These are phyloP conservation scores for Daedaleopsis nitida DNA, from an alignment of 768 basidiomycete genomes.

Conservation along the genomic window DNA sequence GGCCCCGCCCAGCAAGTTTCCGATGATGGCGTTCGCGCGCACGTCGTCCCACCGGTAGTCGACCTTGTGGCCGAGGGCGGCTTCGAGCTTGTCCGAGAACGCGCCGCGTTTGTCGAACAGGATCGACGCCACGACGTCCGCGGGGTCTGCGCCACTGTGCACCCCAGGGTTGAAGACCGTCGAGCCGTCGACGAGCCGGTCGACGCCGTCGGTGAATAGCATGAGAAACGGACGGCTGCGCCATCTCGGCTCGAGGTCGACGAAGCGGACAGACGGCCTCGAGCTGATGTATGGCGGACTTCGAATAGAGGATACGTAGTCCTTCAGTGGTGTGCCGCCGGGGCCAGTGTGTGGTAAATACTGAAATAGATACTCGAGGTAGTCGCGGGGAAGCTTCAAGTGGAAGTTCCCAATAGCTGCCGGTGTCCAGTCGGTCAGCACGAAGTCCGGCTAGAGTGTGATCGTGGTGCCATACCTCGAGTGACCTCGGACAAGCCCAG, in stretches of 20 bases:
- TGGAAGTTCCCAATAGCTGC: constrained; percentile 2
- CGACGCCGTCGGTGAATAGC: constrained; percentile 2
- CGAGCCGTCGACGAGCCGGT: not conserved
- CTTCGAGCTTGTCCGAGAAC: not conserved
- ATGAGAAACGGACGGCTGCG: not conserved
- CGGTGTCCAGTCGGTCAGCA: not conserved
- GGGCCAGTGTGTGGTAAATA: not conserved
- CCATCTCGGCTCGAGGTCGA: constrained; percentile 1
- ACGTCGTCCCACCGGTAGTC: not conserved
- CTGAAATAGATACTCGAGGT: not conserved
- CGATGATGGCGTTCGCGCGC: not conserved
- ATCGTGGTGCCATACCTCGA: not conserved
- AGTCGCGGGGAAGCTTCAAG: not conserved
- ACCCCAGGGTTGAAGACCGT: not conserved
- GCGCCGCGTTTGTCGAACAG: not conserved
- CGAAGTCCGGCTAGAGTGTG: not conserved
- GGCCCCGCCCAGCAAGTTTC: constrained; percentile 1
- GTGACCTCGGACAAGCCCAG: not conserved
- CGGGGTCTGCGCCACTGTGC: not conserved
- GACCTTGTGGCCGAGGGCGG: not conserved
- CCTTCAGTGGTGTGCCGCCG: not conserved
- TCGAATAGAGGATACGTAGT: not conserved
- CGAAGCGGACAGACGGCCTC: not conserved
- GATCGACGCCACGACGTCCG: not conserved
- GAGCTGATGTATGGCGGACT: constrained; percentile 1